Evolutionary conservation across 1,284 basidiomycete genomes (phyloP).

Genomic region (Kalmanozyma brasiliensis): DNA sequence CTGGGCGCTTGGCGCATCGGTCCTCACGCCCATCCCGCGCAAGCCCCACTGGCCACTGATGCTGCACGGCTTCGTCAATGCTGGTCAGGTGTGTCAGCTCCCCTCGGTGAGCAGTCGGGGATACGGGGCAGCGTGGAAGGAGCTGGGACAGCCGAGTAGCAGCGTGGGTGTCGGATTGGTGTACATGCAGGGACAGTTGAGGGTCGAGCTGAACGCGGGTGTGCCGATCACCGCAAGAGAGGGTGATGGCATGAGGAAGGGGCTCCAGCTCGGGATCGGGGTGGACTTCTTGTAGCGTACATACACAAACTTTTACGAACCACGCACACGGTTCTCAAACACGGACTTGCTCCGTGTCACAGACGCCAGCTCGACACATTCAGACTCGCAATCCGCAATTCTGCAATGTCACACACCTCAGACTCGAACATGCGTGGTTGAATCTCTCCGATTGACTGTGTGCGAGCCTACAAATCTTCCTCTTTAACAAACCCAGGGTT

Average conservation of each 20-base stretch:
- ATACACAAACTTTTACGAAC: too few species aligned
- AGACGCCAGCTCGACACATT: too few species aligned
- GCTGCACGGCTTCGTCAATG: constrained; percentile 84
- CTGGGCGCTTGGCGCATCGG: constrained; percentile 83
- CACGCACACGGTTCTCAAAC: too few species aligned
- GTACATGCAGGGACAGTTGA: constrained; percentile 83
- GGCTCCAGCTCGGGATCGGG: constrained; percentile 91
- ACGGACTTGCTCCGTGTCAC: too few species aligned
- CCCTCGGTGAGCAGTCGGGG: too few species aligned
- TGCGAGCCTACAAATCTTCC: constrained; percentile 35
- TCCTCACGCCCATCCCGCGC: constrained; percentile 81
- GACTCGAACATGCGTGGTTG: too few species aligned
- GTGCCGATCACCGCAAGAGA: constrained; percentile 82
- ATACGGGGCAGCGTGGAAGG: neutral
- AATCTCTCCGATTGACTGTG: neutral
- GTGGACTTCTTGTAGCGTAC: constrained; percentile 69
- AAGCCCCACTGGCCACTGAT: constrained; percentile 90
- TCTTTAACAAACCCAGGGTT: constrained; percentile 69
- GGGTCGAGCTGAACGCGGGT: constrained; percentile 91
- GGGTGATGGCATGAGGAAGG: constrained; percentile 81
- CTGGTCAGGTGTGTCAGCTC: constrained; percentile 80
- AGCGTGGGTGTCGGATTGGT: constrained; percentile 90
- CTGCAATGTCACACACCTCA: too few species aligned
- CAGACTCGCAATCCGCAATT: too few species aligned
- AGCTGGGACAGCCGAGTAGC: constrained; percentile 70